These are phyloP conservation scores for Beauveria brongniartii DNA, from an alignment of 2,329 filamentous ascomycete species.

Conservation along the genomic window DNA sequence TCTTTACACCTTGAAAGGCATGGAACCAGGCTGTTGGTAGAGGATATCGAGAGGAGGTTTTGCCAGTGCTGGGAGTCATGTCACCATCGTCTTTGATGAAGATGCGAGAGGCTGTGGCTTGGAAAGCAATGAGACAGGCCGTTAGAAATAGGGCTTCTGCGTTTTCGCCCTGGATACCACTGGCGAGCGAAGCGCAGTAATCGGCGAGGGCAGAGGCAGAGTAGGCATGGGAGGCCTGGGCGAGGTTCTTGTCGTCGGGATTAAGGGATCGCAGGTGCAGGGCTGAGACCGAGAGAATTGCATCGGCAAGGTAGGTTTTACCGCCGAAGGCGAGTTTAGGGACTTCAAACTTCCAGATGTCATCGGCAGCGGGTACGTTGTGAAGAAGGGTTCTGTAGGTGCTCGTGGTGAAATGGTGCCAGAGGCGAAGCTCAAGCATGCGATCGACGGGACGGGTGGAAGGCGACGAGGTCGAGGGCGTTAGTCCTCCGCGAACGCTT, in stretches of 20 bases:
- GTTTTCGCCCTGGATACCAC: slow-evolving; percentile 49
- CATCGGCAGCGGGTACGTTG: slow-evolving; percentile 40
- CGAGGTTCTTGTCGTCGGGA: slow-evolving; percentile 51
- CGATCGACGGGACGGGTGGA: slow-evolving; percentile 18
- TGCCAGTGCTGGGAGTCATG: slow-evolving; percentile 22
- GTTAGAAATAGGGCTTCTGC: slow-evolving; percentile 57
- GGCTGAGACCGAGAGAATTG: slow-evolving; percentile 55
- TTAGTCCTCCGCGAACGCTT: slow-evolving; percentile 5
- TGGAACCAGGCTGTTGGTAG: slow-evolving; percentile 60
- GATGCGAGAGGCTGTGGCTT: slow-evolving; percentile 55
- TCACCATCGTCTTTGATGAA: slow-evolving; percentile 50
- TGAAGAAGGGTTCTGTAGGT: slow-evolving; percentile 53
- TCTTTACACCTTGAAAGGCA: slow-evolving; percentile 59
- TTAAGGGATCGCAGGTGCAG: slow-evolving; percentile 50
- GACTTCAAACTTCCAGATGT: slow-evolving; percentile 53
- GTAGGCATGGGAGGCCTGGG: slow-evolving; percentile 56
- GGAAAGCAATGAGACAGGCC: slow-evolving; percentile 56
- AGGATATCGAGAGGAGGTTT: slow-evolving; percentile 39
- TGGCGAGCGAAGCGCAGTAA: slow-evolving; percentile 48
- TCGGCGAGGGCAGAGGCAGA: slow-evolving; percentile 55
- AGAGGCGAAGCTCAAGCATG: slow-evolving; percentile 52
- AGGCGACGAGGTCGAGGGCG: slow-evolving; percentile 12
- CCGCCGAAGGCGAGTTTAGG: slow-evolving; percentile 54
- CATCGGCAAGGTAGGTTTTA: slow-evolving; percentile 52
- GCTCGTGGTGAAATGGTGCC: slow-evolving; percentile 56